Base-by-base conservation (phyloP, 352 stramenopile species). In the Phytopythium oedochilum region DNA sequence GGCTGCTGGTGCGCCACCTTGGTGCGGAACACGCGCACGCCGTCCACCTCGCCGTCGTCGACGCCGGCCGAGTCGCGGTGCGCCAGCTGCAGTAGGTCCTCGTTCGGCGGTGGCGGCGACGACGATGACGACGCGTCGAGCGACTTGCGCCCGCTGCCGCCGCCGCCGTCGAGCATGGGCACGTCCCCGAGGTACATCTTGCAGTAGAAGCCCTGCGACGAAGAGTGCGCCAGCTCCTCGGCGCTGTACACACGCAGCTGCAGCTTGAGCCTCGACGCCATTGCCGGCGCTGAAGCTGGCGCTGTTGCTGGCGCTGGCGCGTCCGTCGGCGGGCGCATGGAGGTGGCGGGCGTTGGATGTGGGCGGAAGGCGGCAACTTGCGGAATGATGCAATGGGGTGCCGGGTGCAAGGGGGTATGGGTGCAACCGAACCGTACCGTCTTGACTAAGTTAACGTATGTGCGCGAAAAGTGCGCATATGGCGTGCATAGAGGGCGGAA, bases 161-260 rank as follows among this genome's bases (percentile, higher is more conserved):
- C 26, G 25, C 60, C 73, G 57, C 78, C 78, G 25, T 84, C 65
- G 22, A 71, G 59, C 71, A 85, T 75, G 25, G 67, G 32, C n/a
- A 64, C 64, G 20, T 75, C 56, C 28, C 75, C 73, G 22, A 88
- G 53, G 43, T 88, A 88, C 23, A 88, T 64, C 48, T 88, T 88
- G 62, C 75, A 86, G 55, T 88, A 88, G 2, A 75, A 64, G 40
- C 77, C 77, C n/a, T 81, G 73, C 3, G 73, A 83, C 23, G 66
- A 81, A 26, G 67, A 75, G 47, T 71, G 61, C 29, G 71, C 61
- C 42, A 88, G 57, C 34, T 73, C 60, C 54, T 77, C 68, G 32
- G 68, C 78, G 55, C 72, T 81, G 64, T 83, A 63, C 20, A 88
- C 70, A 34, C 75, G 74, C 40, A 88, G 51, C 47, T 85, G 59